Evolutionary conservation across 495 filamentous ascomycete genomes (phyloP), one percentile per base, ranked within the genome.

Genomic region (Aspergillus sclerotiicarbonarius): DNA sequence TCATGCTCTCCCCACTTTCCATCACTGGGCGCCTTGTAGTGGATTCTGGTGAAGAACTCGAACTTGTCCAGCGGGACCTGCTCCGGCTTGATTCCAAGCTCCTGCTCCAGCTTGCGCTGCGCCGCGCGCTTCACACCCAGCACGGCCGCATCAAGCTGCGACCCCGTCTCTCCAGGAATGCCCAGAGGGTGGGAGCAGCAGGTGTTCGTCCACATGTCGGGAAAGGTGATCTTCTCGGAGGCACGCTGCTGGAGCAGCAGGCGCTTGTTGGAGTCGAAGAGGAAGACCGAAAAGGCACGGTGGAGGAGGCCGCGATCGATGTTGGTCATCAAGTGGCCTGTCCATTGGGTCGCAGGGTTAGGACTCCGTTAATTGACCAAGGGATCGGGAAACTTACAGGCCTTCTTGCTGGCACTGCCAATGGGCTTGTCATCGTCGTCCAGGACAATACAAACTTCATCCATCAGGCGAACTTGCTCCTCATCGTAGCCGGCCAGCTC

Each of bases 1-100:
- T 99, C 94, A 67, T 99, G 94, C 77, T 99, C 94, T 54, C 94
- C 94, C 94, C 94, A 99, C 76, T 94, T 90, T 20, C 95, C 95
- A 72, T 98, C 86, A 73, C 93, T 96, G 3, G 95, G 90, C 18
- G 94, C 93, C 80, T 91, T 92, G 80, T 99, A 99, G 73, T 99
- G 95, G 67, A 99, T 98, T 65, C 94, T 75, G 0, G 95, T 98
- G 68, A 99, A 80, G 78, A 97, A 99, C 58, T 87, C 82, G 73
- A 99, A 98, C 44, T 94, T 80, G 19, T 95, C 90, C 21, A 96
- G 67, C 13, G 92, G 94, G n/a, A 98, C 92, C 71, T 97, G 91
- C 66, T 87, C 81, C 37, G 84, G 78, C 76, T 89, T 89, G 71
- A 99, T 97, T 51, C 95, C 94, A 54, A 99, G 79, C 75, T 99